Evolutionary conservation across 148 eudicot genomes (phyloP), one percentile per base, ranked within the genome.

Genomic region (Beta vulgaris): DNA sequence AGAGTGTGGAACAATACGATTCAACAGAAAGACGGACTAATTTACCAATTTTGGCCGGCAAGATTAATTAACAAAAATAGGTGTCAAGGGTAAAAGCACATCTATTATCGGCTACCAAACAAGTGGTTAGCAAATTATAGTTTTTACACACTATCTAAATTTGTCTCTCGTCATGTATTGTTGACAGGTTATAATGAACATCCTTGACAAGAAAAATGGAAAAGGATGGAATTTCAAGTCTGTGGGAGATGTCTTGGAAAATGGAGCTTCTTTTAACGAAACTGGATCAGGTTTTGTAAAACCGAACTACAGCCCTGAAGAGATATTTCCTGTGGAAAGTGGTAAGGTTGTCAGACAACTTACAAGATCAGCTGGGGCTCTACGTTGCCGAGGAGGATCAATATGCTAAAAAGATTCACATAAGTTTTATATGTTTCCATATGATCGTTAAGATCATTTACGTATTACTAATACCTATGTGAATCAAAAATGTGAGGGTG

Each of bases 191-290:
- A 86, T 87, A 39, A 85, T 81, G 91, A 78, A 77, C 78, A 77
- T 84, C 69, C 64, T 4, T 6, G 71, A 73, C 44, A 69, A 54
- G 28, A 73, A 65, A 25, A 57, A 29, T 12, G 84, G 77, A 23
- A 68, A 29, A 77, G 25, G 59, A 29, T 82, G 76, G 73, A 85
- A 83, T 28, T 86, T 93, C 51, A 81, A 73, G 66, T 89, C 96
- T 0, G 86, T 91, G 10, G 78, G 86, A 2, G 98, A 93, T 74
- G 80, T 81, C 29, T 86, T 91, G 44, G 96, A 89, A 64, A 93
- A 93, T 67, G 96, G 98, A 84, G 98, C 93, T n/a, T 61, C 71
- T 31, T 89, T 91, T 78, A 82, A 65, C 12, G 69, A 78, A 73
- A 76, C 85, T 7, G 77, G 73, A n/a, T 78, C 69, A 35, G 77